These are phyloP conservation scores for Miscanthus sacchariflorus DNA, from an alignment of 202 grass and related monocot genomes.

Conservation along the genomic window DNA sequence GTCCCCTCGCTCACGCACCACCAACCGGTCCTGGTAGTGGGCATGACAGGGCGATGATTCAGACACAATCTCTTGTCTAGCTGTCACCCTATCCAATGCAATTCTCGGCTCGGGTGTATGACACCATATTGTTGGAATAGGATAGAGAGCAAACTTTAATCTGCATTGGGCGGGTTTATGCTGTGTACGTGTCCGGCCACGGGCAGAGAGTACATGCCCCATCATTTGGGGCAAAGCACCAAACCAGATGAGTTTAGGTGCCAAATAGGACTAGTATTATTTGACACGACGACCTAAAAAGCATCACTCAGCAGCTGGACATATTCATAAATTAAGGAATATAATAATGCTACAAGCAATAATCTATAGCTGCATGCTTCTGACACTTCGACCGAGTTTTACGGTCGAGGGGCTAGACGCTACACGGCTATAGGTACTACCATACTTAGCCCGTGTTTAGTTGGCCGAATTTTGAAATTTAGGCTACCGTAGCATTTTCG, in stretches of 20 bases:
- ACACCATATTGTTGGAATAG: constrained; percentile 31
- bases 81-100: constrained; percentile 47
- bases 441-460: too few relatives aligned
- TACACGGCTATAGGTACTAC: too few relatives aligned
- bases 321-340: background rate
- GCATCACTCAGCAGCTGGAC: background rate
- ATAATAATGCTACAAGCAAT: background rate
- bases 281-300: constrained; percentile 5
- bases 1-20: background rate
- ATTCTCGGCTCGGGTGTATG: background rate
- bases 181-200: background rate
- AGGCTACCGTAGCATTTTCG: too few relatives aligned
- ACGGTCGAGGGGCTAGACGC: background rate
- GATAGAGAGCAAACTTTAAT: background rate
- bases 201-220: background rate
- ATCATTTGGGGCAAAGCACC: constrained; percentile 30
- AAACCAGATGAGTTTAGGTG: constrained; percentile 16
- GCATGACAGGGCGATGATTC: constrained; percentile 54
- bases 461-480: too few relatives aligned
- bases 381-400: background rate
- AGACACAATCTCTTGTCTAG: constrained; percentile 50
- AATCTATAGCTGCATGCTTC: background rate
- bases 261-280: background rate
- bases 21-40: constrained; percentile 10
- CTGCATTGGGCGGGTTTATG: constrained; percentile 16